Evolutionary conservation across 495 filamentous ascomycete species (phyloP).

Genomic region (Xylaria castorea): DNA sequence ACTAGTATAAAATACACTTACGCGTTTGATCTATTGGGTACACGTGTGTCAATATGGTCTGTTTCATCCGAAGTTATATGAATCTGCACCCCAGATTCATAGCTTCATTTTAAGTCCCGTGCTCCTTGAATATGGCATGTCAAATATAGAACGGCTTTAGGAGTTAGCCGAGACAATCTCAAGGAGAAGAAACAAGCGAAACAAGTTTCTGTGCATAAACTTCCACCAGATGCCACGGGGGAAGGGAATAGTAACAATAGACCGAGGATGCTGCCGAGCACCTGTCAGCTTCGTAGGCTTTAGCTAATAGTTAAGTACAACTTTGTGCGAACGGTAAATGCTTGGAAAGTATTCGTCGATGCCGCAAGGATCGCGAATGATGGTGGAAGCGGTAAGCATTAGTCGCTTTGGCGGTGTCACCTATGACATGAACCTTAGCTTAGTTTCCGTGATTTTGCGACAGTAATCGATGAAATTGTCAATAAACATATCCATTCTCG

Average conservation of each 20-base stretch:
- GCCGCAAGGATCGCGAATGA: slow-evolving; percentile 15
- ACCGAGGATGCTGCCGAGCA: slow-evolving; percentile 13
- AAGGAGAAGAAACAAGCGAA: background rate
- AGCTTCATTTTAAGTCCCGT: background rate
- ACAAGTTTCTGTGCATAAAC: background rate
- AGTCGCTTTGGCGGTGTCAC: slow-evolving; percentile 11
- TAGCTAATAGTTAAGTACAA: slow-evolving; percentile 30
- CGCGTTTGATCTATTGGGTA: slow-evolving; percentile 10
- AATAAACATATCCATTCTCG: background rate
- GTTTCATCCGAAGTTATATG: background rate
- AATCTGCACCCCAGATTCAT: slow-evolving; percentile 15
- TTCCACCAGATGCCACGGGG: background rate
- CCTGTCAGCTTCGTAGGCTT: slow-evolving; percentile 9
- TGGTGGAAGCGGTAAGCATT: slow-evolving; percentile 21
- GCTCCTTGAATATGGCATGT: background rate
- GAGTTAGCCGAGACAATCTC: background rate
- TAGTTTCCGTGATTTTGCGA: slow-evolving; percentile 18
- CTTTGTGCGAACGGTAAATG: slow-evolving; percentile 12
- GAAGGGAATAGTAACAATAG: slow-evolving; percentile 7
- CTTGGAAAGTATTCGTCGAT: background rate
- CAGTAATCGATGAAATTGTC: slow-evolving; percentile 17
- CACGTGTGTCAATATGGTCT: slow-evolving; percentile 19
- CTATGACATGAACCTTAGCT: background rate
- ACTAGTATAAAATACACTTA: slow-evolving; percentile 8
- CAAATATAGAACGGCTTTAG: background rate